Base-by-base conservation (phyloP, 257 asterid species). In the Jacaranda copaia region DNA sequence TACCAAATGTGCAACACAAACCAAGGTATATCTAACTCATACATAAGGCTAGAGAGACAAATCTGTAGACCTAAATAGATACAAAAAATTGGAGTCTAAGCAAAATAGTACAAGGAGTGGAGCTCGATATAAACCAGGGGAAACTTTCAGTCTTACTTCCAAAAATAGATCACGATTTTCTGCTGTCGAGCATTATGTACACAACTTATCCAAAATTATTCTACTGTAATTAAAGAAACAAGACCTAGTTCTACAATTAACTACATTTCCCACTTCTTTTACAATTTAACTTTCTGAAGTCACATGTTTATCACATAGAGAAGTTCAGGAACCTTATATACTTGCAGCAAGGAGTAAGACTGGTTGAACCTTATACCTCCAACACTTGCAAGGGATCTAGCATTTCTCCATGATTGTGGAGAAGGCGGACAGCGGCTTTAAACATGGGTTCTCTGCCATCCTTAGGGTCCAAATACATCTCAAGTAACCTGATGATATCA, bases 391-490 rank as follows among this genome's bases (percentile, higher is more conserved):
- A 68, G 48, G 99, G 98, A 80, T 96, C 94, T 42, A 96, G 91
- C 84, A 88, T 81, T 85, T 93, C 96, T 49, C 98, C 99, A 16
- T 96, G 96, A 84, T 88, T 91, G 81, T 96, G 99, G 80, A 96
- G 89, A 81, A 93, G 97, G 68, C 92, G 97, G 55, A 92, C 94
- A 57, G 97, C 99, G 60, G 97, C 97, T 82, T 87, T 89, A 64
- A 93, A 84, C 99, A 96, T 91, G 78, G 98, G 95, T 77, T 85
- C 91, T 86, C 96, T 89, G 42, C 93, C 97, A 80, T 93, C 94
- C 89, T 89, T 83, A 48, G 99, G 98, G 62, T 96, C 89, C 91
- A 96, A 86, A 88, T 96, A 96, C 94, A 96, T 93, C 77, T 91
- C 95, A 67, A 96, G 97, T 83, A 96, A 84, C 88, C 99, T 94